Conservation (phyloP, 306 rosid species). For the Abrus pulchellus region DNA sequence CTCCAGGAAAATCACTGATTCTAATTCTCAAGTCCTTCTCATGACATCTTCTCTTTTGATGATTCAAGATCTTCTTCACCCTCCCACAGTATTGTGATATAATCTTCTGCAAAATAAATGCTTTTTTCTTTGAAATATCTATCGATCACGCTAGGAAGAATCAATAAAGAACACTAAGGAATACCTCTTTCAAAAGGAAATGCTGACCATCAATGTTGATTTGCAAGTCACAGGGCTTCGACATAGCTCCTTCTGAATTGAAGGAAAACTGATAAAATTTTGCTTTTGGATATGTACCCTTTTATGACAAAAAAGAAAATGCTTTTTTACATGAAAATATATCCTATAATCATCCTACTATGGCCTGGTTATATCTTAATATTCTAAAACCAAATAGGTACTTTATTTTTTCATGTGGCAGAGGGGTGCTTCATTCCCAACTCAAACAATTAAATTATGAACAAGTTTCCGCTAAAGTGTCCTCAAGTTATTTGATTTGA, state of each 20-base stretch:
- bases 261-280: conserved; percentile 38
- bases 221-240: conserved; percentile 64
- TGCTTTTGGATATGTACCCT: conserved; percentile 29
- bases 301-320: conserved; percentile 12
- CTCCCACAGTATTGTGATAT: conserved; percentile 61
- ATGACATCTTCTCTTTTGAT: conserved; percentile 60
- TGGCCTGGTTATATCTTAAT: conserved; percentile 33
- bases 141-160: conserved; percentile 2
- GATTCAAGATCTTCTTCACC: conserved; percentile 66
- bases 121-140: conserved; percentile 11
- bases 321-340: conserved; percentile 33
- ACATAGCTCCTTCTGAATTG: conserved; percentile 64
- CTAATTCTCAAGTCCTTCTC: conserved; percentile 51
- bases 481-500: conserved; percentile 5
- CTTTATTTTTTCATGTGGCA: not conserved
- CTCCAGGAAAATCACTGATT: conserved; percentile 80
- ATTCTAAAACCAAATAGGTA: conserved; percentile 15
- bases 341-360: conserved; percentile 5
- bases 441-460: conserved; percentile 40
- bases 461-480: conserved; percentile 18
- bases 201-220: conserved; percentile 69
- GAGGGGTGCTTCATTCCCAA: conserved; percentile 27
- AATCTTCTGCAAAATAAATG: conserved; percentile 62
- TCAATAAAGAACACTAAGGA: not conserved
- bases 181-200: conserved; percentile 75